Evolutionary conservation across 1,284 basidiomycete species (phyloP).

Genomic region (Malassezia dermatis): DNA sequence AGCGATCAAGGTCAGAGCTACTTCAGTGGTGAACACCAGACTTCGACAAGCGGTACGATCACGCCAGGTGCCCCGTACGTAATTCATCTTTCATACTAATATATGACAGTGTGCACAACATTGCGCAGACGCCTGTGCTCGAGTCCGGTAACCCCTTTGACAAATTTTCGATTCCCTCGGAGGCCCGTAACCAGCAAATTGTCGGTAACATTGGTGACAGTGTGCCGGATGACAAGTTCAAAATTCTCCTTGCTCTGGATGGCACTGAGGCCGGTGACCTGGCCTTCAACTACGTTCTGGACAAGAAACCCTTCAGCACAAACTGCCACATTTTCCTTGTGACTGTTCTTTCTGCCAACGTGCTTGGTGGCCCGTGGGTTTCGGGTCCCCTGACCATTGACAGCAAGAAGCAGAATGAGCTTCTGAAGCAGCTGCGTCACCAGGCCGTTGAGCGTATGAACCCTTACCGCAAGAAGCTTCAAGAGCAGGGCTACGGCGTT

Average conservation of each 20-base stretch:
- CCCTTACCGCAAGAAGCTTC: slow-evolving; percentile 38
- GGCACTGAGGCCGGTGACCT: slow-evolving; percentile 43
- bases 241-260: slow-evolving; percentile 40
- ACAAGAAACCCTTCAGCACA: slow-evolving; percentile 25
- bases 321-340: slow-evolving; percentile 35
- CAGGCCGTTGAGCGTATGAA: slow-evolving; percentile 38
- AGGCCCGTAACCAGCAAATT: slow-evolving; percentile 42
- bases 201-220: slow-evolving; percentile 30
- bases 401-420: slow-evolving; percentile 37
- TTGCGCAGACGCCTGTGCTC: slow-evolving; percentile 41
- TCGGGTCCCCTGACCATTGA: slow-evolving; percentile 41
- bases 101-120: slow-evolving; percentile 17
- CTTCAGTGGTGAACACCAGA: slow-evolving; percentile 14
- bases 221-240: slow-evolving; percentile 22
- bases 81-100: neutral
- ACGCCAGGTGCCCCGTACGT: slow-evolving; percentile 14
- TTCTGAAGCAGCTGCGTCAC: slow-evolving; percentile 32
- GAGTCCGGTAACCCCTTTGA: slow-evolving; percentile 42
- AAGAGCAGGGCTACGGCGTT: slow-evolving; percentile 30
- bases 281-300: slow-evolving; percentile 35
- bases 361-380: slow-evolving; percentile 39
- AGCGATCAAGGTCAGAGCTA: slow-evolving; percentile 5
- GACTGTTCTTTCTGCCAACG: slow-evolving; percentile 40
- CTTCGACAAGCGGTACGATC: slow-evolving; percentile 7
- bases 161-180: slow-evolving; percentile 28